Conservation (phyloP, 495 filamentous ascomycete species). For the Aspergillus haitiensis region DNA sequence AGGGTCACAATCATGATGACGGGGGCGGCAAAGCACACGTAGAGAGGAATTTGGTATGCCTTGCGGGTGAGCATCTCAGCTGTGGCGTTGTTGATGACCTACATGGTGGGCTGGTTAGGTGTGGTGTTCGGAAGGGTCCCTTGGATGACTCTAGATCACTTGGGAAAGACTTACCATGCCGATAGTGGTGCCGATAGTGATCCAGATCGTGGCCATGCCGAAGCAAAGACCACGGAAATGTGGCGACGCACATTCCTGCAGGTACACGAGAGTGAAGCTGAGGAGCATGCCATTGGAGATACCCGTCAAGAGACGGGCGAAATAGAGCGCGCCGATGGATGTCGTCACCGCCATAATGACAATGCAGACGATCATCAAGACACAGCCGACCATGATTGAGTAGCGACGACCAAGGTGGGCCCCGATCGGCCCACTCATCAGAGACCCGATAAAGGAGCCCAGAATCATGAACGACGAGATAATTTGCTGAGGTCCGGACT, state of each 20-base stretch:
- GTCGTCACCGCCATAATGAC: neutral
- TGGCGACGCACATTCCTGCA: slow-evolving; percentile 1
- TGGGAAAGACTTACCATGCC: neutral
- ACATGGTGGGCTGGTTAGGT: neutral
- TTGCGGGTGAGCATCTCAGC: neutral
- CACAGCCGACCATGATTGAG: neutral
- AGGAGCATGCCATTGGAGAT: neutral
- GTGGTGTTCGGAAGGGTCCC: neutral
- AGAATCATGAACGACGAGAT: slow-evolving; percentile 5
- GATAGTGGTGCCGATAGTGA: slow-evolving; percentile 6
- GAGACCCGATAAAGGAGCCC: slow-evolving; percentile 1
- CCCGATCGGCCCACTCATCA: neutral
- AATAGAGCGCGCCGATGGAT: neutral
- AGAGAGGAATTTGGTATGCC: slow-evolving; percentile 6
- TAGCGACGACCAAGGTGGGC: slow-evolving; percentile 1
- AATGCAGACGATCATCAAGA: neutral
- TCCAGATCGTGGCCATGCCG: slow-evolving; percentile 6
- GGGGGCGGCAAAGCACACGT: slow-evolving; percentile 3
- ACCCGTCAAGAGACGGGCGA: neutral
- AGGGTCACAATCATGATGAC: neutral
- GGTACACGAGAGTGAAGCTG: slow-evolving; percentile 2
- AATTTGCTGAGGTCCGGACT: slow-evolving; percentile 1
- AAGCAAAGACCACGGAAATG: slow-evolving; percentile 2
- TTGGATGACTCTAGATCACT: neutral
- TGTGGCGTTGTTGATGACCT: slow-evolving; percentile 4